A percentile compares a stretch with the other conserved stretches of the same genome.
These are phyloP conservation scores for Agaricus sinodeliciosus DNA, from an alignment of 768 basidiomycete species.

Conservation along the genomic window DNA sequence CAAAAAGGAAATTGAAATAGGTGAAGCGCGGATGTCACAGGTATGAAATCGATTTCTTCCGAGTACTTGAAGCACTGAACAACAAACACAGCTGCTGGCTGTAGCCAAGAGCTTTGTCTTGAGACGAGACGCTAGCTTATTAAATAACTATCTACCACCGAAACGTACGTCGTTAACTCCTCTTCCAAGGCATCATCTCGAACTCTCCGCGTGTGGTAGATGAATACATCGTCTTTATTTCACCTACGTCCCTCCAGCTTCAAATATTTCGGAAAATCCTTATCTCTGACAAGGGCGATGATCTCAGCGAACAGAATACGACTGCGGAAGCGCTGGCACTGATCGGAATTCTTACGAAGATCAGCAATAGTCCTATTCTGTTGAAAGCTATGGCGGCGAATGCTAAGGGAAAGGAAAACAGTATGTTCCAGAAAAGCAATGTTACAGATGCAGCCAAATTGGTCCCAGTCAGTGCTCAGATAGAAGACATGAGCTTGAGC, in stretches of 20 bases:
- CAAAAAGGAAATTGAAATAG: constrained; percentile 65
- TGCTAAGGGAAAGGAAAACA: constrained; percentile 32
- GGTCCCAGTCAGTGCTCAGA: constrained; percentile 50
- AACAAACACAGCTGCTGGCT: constrained; percentile 45
- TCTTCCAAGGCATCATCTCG: not conserved
- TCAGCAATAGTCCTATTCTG: constrained; percentile 89
- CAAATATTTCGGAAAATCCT: constrained; percentile 75
- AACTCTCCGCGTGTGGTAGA: constrained; percentile 37
- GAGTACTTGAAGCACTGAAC: not conserved
- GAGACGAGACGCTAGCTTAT: constrained; percentile 76
- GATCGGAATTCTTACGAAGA: constrained; percentile 78
- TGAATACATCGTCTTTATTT: constrained; percentile 97
- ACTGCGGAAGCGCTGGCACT: constrained; percentile 75
- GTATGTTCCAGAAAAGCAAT: constrained; percentile 33
- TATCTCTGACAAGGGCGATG: constrained; percentile 59
- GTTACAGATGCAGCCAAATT: constrained; percentile 56
- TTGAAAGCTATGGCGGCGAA: constrained; percentile 74
- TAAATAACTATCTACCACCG: constrained; percentile 83
- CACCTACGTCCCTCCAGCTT: constrained; percentile 79
- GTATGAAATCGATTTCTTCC: constrained; percentile 29
- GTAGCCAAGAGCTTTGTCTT: constrained; percentile 88
- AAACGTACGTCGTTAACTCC: constrained; percentile 54
- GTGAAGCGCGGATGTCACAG: constrained; percentile 72
- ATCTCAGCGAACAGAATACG: constrained; percentile 54
- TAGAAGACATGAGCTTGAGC: constrained; percentile 73